Evolutionary conservation across 371 early-diverging fungal species (phyloP), one percentile per base, ranked within the genome.

Genomic region (Syncephalastrum racemosum): DNA sequence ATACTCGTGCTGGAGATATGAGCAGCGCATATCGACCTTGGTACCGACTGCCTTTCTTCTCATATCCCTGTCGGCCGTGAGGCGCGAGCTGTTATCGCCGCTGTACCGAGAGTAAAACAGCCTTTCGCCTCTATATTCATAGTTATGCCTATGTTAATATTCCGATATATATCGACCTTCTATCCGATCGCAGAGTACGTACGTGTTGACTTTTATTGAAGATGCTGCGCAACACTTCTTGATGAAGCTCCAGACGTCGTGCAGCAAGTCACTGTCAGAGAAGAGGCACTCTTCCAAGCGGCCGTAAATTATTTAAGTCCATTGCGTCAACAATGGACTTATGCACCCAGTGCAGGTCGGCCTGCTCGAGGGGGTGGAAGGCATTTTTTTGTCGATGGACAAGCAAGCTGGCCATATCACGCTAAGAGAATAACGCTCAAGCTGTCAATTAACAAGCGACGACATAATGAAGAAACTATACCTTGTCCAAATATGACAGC

Each of bases 61-160:
- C 42, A 48, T 23, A 13, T 15, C n/a, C 31, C 25, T 20, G 12
- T 1, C 12, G 13, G 4, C 39, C 19, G 15, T 1, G 31, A 45
- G 15, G 1, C 46, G 25, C 3, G n/a, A 15, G 4, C 6, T 18
- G 46, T 54, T 54, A 2, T 15, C 16, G n/a, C 14, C 46, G 31
- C n/a, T 54, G 5, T 44, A 46, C n/a, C 5, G 47, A 22, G 0
- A 48, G 13, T 13, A 1, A 7, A 40, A 22, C 47, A 1, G 4
- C 43, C n/a, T 55, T 55, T 55, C 47, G 15, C 56, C 46, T 13
- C 56, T 55, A 48, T 42, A 41, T n/a, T 31, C n/a, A 47, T n/a
- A n/a, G 19, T 15, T 42, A 52, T 47, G 16, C 5, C 23, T 47
- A 23, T 10, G 18, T 27, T 16, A 13, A 24, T 54, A 44, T 20